phyloP scores from a whole-genome alignment of 352 stramenopile species.

The Peronospora belbahrii region DNA sequence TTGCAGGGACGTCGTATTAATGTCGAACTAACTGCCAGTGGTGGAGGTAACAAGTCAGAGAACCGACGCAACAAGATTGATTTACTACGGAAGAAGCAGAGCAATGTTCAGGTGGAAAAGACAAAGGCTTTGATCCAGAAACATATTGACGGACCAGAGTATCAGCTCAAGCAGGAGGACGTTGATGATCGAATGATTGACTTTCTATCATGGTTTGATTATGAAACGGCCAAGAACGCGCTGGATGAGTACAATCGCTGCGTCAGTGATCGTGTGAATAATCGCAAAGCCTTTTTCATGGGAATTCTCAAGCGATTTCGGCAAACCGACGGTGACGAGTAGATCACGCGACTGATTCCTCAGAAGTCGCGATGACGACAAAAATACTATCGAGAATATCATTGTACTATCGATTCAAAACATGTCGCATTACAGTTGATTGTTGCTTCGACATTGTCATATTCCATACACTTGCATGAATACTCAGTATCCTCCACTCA shows the following conservation, averaged over 20 bases:
- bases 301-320: slow-evolving; percentile 85
- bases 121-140: slow-evolving; percentile 75
- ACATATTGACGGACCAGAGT: slow-evolving; percentile 61
- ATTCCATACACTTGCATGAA: no score
- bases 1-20: slow-evolving; percentile 78
- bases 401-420: no score
- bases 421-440: no score
- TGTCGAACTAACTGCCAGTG: slow-evolving; percentile 77
- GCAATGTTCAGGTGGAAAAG: slow-evolving; percentile 77
- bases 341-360: slow-evolving; percentile 4
- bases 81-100: slow-evolving; percentile 69
- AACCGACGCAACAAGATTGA: slow-evolving; percentile 65
- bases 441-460: no score
- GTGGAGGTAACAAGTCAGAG: slow-evolving; percentile 78
- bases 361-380: no score
- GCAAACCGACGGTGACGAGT: slow-evolving; percentile 70
- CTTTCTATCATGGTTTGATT: slow-evolving; percentile 85
- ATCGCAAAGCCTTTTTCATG: slow-evolving; percentile 87
- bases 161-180: slow-evolving; percentile 65
- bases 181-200: slow-evolving; percentile 85
- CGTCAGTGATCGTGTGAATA: slow-evolving; percentile 64
- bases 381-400: no score
- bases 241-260: slow-evolving; percentile 77
- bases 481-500: no score
- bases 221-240: slow-evolving; percentile 77